Base-by-base conservation (phyloP, 805 yeast species). In the Barnettozyma salicaria region DNA sequence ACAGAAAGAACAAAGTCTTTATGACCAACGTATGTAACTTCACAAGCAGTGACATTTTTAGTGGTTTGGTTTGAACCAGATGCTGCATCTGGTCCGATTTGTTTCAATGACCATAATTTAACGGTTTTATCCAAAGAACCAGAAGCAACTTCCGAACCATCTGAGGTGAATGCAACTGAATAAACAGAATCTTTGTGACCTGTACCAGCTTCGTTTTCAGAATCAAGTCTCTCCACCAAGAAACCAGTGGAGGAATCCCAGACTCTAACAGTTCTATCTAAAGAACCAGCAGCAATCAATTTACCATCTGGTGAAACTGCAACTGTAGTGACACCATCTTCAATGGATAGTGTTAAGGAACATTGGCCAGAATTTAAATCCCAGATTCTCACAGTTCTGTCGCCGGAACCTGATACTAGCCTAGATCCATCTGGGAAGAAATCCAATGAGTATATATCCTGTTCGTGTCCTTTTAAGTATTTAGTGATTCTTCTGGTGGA, bases 321-420 rank as follows among this genome's bases (percentile, higher is more conserved):
- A 31, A 90, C 97, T 0, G 98, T 90, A 39, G 98, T 90, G 37
- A 90, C 97, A 50, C 98, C 98, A 60, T 90, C 97, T 63, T 90
- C 97, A 52, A 90, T 89, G 13, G 88, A 76, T 48, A 90, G 70
- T 32, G 96, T 88, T 55, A 88, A 70, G 17, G 88, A 78, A 60
- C 96, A 86, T 64, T 85, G 88, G 18, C 95, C 92, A 27, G 87
- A 74, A 50, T 84, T 77, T 57, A 89, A 74, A 61, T 90, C 96
- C 98, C 98, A 90, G 55, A 92, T 82, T 59, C 96, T 76, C 24
- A 90, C 97, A 13, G 96, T 87, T 53, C 95, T 77, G 64, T 90
- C 98, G 40, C 98, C 98, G 12, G 94, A 81, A 26, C 98, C 98
- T 14, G 95, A 82, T 20, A 90, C 96, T 51, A 90, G 74, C 59